phyloP scores from a whole-genome alignment of 305 asterid species.

The Striga hermonthica region DNA sequence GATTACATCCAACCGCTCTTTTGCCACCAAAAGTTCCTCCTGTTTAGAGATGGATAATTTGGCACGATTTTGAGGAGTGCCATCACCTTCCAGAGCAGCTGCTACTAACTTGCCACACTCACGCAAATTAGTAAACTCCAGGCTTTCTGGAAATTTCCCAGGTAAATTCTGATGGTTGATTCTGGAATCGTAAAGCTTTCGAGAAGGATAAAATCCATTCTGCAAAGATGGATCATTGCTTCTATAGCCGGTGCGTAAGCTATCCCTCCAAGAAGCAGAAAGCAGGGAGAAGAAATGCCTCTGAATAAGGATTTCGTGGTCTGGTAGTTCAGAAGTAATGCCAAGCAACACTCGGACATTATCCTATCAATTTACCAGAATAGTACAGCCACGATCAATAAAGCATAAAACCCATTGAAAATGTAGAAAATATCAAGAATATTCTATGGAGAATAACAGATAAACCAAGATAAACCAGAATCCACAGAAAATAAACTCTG shows the following conservation, averaged over 20 bases:
- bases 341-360: constrained; percentile 66
- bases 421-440: not conserved
- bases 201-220: constrained; percentile 52
- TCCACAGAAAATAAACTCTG: not conserved
- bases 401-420: constrained; percentile 4
- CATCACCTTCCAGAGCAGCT: constrained; percentile 51
- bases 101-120: constrained; percentile 70
- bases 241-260: constrained; percentile 37
- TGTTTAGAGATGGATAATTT: constrained; percentile 33
- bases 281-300: constrained; percentile 75
- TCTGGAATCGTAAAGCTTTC: constrained; percentile 33
- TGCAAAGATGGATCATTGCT: constrained; percentile 35
- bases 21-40: constrained; percentile 40
- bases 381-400: constrained; percentile 13
- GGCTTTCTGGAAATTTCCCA: constrained; percentile 38
- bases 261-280: constrained; percentile 66
- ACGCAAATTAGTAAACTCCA: constrained; percentile 56
- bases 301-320: constrained; percentile 73
- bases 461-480: constrained; percentile 8
- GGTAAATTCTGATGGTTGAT: constrained; percentile 32
- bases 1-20: constrained; percentile 62
- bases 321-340: constrained; percentile 62
- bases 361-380: constrained; percentile 45
- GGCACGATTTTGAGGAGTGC: constrained; percentile 35
- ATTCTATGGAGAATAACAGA: not conserved